Base-by-base conservation (phyloP, 1,284 basidiomycete species). In the Rhodofomes roseus region DNA sequence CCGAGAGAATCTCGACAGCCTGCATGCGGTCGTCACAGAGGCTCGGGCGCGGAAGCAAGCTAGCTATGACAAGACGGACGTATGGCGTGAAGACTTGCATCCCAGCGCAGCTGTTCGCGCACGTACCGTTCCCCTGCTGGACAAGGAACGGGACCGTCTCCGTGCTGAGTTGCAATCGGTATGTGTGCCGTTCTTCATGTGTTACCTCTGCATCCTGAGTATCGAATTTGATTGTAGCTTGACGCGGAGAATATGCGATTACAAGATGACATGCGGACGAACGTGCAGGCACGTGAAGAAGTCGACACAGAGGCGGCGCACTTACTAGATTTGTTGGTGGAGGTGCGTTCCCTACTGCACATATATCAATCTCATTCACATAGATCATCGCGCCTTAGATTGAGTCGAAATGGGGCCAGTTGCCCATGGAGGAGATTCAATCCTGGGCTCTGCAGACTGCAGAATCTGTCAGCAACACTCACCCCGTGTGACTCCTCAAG, bases 21-120 rank as follows among this genome's bases (percentile, higher is more conserved):
- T 92, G 9, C 89, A 92, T 61, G 76, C 78, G 11, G 81, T 89
- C 11, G 83, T 91, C 1, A 82, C 77, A 4, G 88, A 89, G 48
- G 89, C 87, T 0, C 82, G 85, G n/a, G 79, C 81, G n/a, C 77
- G 85, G 29, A 85, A 84, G 61, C 75, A 79, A 55, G 71, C 69
- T n/a, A 79, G 77, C 41, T 68, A 70, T 18, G 65, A 66, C 9
- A 75, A 75, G 0, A 79, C 77, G n/a, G 86, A 90, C 66, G 66
- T 79, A 0, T 90, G 88, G 88, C 79, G 73, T 61, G 81, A 85
- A 54, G 76, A 83, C 57, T 71, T 90, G 20, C 79, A 83, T 54
- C 86, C 89, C 1, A 77, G 76, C 12, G 77, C 76, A 41, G 86
- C 85, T n/a, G 81, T 83, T 23, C 76, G 80, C 52, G 86, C 88